A percentile compares a stretch with the other conserved stretches of the same genome.
Conservation (phyloP, 495 filamentous ascomycete species). For the Annulohypoxylon stygium region DNA sequence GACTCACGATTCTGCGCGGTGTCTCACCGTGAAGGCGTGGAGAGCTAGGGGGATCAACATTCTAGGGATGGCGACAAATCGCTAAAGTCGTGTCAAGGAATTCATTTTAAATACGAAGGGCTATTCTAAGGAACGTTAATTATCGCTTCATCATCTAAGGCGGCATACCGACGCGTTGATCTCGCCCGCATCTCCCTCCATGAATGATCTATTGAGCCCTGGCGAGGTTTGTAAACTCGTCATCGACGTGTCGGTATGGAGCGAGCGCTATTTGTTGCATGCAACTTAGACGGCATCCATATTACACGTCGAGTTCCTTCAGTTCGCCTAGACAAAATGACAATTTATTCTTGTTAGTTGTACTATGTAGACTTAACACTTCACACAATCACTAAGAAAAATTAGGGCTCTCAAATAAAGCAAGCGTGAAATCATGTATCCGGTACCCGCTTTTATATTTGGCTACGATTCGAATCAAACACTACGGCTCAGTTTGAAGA, state of each 20-base stretch:
- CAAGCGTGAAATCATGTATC: too few relatives aligned
- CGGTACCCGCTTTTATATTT: too few relatives aligned
- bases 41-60: conserved; percentile 22
- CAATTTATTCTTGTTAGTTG: too few relatives aligned
- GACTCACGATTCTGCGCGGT: conserved; percentile 30
- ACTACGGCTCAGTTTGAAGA: too few relatives aligned
- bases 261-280: background rate
- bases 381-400: too few relatives aligned
- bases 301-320: background rate
- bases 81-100: conserved; percentile 27
- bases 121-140: conserved; percentile 16
- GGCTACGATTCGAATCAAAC: too few relatives aligned
- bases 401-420: too few relatives aligned
- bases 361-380: too few relatives aligned
- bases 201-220: conserved; percentile 10
- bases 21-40: conserved; percentile 23
- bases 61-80: conserved; percentile 13
- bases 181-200: background rate
- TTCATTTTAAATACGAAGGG: conserved; percentile 18
- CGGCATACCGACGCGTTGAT: conserved; percentile 9
- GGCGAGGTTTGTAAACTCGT: background rate
- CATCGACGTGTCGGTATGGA: conserved; percentile 6
- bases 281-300: background rate
- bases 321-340: too few relatives aligned
- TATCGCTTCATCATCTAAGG: background rate